These are phyloP conservation scores for Curvularia sp. DNA, from an alignment of 2,329 filamentous ascomycete genomes.

Conservation along the genomic window DNA sequence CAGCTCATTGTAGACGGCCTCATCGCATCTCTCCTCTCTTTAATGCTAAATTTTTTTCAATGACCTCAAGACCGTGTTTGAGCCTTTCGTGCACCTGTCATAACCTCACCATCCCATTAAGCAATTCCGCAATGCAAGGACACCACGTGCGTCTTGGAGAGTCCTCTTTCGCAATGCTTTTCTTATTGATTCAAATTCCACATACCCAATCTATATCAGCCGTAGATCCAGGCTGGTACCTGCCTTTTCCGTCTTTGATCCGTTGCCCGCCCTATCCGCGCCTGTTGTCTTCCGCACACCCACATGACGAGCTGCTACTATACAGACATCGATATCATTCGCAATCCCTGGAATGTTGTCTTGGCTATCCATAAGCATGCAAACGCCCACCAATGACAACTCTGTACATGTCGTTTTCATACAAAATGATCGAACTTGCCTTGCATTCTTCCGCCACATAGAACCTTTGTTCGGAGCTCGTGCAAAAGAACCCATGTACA, in stretches of 20 bases:
- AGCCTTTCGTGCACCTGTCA: not conserved
- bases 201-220: not conserved
- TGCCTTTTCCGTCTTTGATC: constrained; percentile 1
- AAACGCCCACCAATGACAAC: not conserved
- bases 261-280: not conserved
- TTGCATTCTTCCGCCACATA: not conserved
- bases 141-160: not conserved
- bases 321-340: not conserved
- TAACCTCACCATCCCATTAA: not conserved
- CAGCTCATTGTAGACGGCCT: constrained; percentile 3
- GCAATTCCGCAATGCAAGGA: not conserved
- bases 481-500: not conserved
- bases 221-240: not conserved
- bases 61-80: not conserved
- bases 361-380: not conserved
- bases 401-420: not conserved
- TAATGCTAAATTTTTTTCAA: constrained; percentile 3
- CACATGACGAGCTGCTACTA: not conserved
- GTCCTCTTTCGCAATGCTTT: not conserved
- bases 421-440: not conserved
- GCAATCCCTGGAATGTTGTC: not conserved
- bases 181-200: not conserved
- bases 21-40: constrained; percentile 1
- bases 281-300: not conserved
- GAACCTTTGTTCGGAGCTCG: not conserved